A percentile compares a stretch with the other conserved stretches of the same genome.
Evolutionary conservation across 106 monocot genomes (phyloP).

Genomic region (Cymbidium sinense): DNA sequence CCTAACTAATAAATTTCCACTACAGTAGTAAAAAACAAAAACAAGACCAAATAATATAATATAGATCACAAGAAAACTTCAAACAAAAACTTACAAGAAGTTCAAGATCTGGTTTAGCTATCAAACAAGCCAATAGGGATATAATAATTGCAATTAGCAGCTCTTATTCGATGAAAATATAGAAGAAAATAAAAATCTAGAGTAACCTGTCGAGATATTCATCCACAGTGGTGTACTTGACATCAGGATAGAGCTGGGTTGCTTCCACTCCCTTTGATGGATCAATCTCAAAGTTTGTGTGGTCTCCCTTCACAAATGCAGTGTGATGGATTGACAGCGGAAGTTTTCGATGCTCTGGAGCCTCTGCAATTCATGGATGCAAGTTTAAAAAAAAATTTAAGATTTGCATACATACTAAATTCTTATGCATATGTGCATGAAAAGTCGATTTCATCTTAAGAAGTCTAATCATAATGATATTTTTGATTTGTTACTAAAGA

Average conservation of each 20-base stretch:
- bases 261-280: constrained; percentile 64
- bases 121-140: too few relatives aligned
- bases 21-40: too few relatives aligned
- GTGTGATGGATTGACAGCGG: constrained; percentile 35
- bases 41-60: too few relatives aligned
- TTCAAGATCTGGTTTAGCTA: too few relatives aligned
- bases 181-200: constrained; percentile 10
- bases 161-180: not conserved
- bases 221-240: constrained; percentile 62
- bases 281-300: constrained; percentile 63
- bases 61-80: too few relatives aligned
- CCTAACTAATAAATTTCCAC: too few relatives aligned
- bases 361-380: constrained; percentile 22
- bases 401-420: too few relatives aligned
- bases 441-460: too few relatives aligned
- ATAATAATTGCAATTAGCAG: not conserved
- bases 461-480: too few relatives aligned
- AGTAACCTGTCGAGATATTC: constrained; percentile 43
- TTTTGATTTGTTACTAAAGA: too few relatives aligned
- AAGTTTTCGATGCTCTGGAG: constrained; percentile 30
- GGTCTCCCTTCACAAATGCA: constrained; percentile 50
- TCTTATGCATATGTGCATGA: too few relatives aligned
- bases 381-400: not conserved
- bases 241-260: constrained; percentile 62
- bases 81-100: too few relatives aligned